These are phyloP conservation scores for Fusarium foetens DNA, from an alignment of 2,329 filamentous ascomycete genomes.

Conservation along the genomic window DNA sequence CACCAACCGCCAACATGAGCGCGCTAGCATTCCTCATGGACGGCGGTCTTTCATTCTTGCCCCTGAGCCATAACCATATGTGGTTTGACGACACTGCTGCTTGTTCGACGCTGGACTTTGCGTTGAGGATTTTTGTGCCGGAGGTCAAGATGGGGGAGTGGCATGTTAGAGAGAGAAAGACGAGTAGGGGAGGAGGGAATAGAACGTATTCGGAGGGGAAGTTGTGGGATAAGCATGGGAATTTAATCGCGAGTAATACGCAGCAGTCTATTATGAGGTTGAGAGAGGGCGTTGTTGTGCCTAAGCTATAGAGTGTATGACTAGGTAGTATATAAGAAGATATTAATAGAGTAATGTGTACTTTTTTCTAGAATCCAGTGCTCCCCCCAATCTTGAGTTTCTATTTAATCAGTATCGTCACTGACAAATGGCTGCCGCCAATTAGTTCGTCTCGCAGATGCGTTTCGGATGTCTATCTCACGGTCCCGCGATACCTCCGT, in stretches of 20 bases:
- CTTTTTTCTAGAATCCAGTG: not conserved
- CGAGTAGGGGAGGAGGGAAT: conserved; percentile 51
- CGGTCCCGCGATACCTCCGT: not conserved
- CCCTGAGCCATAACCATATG: conserved; percentile 54
- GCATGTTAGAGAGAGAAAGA: conserved; percentile 56
- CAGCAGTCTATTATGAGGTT: conserved; percentile 56
- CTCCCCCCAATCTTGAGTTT: not conserved
- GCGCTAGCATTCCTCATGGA: conserved; percentile 58
- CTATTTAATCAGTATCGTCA: not conserved
- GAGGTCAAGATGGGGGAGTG: conserved; percentile 54
- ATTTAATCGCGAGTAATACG: conserved; percentile 58
- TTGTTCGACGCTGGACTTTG: conserved; percentile 61
- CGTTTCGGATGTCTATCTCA: not conserved
- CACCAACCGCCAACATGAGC: conserved; percentile 48
- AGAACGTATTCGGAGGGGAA: conserved; percentile 57
- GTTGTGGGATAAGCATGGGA: conserved; percentile 57
- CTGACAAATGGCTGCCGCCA: not conserved
- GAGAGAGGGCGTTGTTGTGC: not conserved
- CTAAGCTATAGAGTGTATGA: conserved; percentile 6
- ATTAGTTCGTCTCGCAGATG: not conserved
- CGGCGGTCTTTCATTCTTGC: conserved; percentile 55
- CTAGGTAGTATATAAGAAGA: not conserved
- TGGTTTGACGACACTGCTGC: conserved; percentile 57
- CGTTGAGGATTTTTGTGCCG: conserved; percentile 55
- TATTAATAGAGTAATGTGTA: not conserved